Percentiles rank a stretch among this genome's conserved stretches.
These are phyloP conservation scores for Chalaropsis ovoidea DNA, from an alignment of 2,329 filamentous ascomycete species.

Conservation along the genomic window DNA sequence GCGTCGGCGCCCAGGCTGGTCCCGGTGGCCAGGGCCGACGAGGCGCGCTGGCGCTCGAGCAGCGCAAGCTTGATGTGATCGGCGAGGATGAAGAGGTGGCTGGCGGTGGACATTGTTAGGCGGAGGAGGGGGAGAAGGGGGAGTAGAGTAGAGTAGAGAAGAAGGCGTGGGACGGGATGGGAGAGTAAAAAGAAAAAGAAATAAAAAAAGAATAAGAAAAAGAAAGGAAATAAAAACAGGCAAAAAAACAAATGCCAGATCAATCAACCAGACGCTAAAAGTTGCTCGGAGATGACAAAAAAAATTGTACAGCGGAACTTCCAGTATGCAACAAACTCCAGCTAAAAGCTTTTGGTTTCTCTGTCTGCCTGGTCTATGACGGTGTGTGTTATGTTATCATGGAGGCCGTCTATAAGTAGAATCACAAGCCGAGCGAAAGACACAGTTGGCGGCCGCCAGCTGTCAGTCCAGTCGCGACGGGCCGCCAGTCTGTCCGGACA, in stretches of 20 bases:
- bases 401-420: too few species aligned
- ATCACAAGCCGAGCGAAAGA: background rate
- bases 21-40: constrained; percentile 14
- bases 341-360: too few species aligned
- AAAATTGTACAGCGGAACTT: too few species aligned
- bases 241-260: too few species aligned
- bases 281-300: too few species aligned
- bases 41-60: constrained; percentile 76
- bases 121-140: background rate
- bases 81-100: constrained; percentile 81
- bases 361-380: too few species aligned
- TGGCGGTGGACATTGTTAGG: constrained; percentile 46
- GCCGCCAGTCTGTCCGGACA: background rate
- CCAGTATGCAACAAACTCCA: too few species aligned
- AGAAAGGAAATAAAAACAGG: too few species aligned
- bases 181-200: background rate
- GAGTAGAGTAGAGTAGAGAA: background rate
- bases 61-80: constrained; percentile 96
- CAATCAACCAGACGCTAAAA: too few species aligned
- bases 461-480: background rate
- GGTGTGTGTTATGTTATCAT: too few species aligned
- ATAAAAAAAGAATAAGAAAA: too few species aligned
- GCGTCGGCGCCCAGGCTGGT: constrained; percentile 68
- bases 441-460: background rate
- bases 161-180: background rate